Evolutionary conservation across 129 eudicot species (phyloP), one percentile per base, ranked within the genome.

Genomic region (Chrysanthemum makinoi): DNA sequence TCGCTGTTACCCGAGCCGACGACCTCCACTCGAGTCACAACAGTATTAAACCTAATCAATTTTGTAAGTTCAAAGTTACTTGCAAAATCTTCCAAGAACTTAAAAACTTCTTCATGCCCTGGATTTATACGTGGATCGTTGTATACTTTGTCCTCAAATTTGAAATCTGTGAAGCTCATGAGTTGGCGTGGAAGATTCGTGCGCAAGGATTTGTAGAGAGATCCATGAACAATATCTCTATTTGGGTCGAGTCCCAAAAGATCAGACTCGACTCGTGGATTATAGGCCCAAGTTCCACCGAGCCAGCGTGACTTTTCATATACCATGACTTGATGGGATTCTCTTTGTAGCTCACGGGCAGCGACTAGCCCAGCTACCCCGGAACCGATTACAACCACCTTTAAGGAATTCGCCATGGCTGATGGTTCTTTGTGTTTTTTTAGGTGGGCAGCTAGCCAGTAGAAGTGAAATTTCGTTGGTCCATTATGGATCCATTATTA

Each of bases 381-480:
- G 69, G 85, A 91, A 65, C 96, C 96, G 58, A 89, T 83, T 72
- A 89, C 96, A 10, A 86, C 91, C 46, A 86, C 91, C 65, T 76
- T 85, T 62, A 71, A 68, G 46, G 82, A 79, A 56, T 35, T 24
- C 16, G 76, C 76, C 83, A 75, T 77, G 39, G 33, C 64, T 24
- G 64, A 58, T 58, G 64, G 10, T 39, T 39, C 46, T 39, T 7
- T 7, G 46, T 39, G 46, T 39, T 39, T 39, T 39, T 39, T 39
- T 39, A 39, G 10, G 10, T 39, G 46, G 46, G 46, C 46, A 39
- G 46, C 10, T 39, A 6, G 10, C 46, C 46, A 39, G 10, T 39
- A 7, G 46, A 6, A 7, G 46, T 6, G 7, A 39, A 39, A 39
- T 39, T 39, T 6, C 10, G 2, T 39, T 39, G 46, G 46, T 39